Conservation (phyloP, 345 rosid genomes). For the Eucalyptus cloeziana region DNA sequence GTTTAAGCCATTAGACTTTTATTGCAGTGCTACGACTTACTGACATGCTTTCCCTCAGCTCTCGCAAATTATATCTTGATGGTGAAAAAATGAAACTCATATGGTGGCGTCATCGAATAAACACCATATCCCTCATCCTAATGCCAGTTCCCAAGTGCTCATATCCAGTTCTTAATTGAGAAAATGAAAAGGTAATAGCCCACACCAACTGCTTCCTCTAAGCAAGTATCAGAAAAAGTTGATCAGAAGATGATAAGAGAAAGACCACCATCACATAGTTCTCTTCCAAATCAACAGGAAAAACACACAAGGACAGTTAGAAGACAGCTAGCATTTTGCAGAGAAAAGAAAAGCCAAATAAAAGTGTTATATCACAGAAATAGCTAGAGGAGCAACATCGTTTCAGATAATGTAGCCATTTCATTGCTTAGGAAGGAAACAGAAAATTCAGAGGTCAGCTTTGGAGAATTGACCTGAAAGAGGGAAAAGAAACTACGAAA, state of each 20-base stretch:
- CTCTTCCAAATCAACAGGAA: background rate
- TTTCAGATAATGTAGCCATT: background rate
- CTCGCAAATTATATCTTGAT: background rate
- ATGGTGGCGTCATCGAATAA: background rate
- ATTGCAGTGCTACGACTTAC: background rate
- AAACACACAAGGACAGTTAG: background rate
- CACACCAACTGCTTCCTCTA: background rate
- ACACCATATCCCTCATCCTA: background rate
- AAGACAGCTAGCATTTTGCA: background rate
- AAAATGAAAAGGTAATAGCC: background rate
- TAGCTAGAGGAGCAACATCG: background rate
- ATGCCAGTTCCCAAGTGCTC: background rate
- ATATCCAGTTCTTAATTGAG: background rate
- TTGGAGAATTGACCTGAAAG: background rate
- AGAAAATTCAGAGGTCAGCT: background rate
- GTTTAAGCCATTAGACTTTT: background rate
- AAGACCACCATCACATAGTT: background rate
- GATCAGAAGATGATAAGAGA: background rate
- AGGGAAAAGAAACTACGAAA: background rate
- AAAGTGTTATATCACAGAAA: background rate
- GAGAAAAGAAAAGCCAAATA: background rate
- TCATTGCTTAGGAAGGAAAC: background rate
- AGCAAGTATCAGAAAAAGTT: background rate
- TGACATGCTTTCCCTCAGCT: background rate
- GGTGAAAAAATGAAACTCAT: background rate